Percentiles rank a stretch among this genome's conserved stretches.
Evolutionary conservation across 305 asterid species (phyloP).

Genomic region (Caryopteris hybrid): DNA sequence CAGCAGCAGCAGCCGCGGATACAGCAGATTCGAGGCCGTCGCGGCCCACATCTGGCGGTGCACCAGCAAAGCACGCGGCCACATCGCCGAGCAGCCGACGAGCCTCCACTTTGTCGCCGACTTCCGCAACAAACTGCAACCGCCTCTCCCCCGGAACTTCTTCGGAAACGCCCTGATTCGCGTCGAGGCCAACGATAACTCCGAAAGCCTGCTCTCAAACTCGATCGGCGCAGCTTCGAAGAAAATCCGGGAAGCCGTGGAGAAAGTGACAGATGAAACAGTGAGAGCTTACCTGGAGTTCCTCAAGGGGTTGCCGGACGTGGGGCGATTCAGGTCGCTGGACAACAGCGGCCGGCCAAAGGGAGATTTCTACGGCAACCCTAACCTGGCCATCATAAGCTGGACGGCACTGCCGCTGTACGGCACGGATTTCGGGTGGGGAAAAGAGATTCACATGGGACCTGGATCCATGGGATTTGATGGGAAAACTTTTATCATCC

Average conservation of each 20-base stretch:
- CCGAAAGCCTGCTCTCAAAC: conserved; percentile 25
- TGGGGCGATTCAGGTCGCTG: conserved; percentile 37
- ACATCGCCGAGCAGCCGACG: conserved; percentile 34
- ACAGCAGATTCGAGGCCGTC: conserved; percentile 61
- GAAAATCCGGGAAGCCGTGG: conserved; percentile 33
- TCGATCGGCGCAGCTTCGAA: conserved; percentile 26
- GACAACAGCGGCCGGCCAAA: conserved; percentile 39
- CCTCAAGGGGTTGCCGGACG: conserved; percentile 39
- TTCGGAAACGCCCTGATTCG: conserved; percentile 49
- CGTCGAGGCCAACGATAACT: conserved; percentile 31
- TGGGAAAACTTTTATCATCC: conserved; percentile 46
- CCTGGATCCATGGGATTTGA: conserved; percentile 44
- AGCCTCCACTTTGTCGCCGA: conserved; percentile 46
- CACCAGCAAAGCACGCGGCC: conserved; percentile 62
- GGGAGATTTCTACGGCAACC: conserved; percentile 47
- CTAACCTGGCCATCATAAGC: conserved; percentile 41
- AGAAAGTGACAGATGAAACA: conserved; percentile 30
- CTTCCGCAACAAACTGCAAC: conserved; percentile 34
- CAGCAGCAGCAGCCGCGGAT: conserved; percentile 30
- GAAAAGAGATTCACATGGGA: conserved; percentile 43
- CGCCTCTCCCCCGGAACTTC: conserved; percentile 33
- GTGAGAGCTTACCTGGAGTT: conserved; percentile 27
- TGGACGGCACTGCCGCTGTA: conserved; percentile 43
- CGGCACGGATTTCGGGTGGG: conserved; percentile 58
- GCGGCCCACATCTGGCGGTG: conserved; percentile 84